Evolutionary conservation across 495 filamentous ascomycete genomes (phyloP), one percentile per base, ranked within the genome.

Genomic region (Trichoderma reesei): DNA sequence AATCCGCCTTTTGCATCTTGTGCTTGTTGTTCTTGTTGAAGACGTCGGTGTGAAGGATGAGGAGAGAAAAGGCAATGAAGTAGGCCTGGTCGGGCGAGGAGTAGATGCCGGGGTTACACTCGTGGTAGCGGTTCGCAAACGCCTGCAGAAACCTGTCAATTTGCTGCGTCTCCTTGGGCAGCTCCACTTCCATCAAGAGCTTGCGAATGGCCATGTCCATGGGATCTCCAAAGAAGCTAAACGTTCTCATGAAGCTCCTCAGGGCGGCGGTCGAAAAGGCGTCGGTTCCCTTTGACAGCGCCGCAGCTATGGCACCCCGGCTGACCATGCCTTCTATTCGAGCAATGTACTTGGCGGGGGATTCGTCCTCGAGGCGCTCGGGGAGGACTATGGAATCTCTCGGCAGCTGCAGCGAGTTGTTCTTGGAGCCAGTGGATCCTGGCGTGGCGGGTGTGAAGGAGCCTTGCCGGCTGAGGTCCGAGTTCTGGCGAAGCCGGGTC

Each of bases 11-110:
- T 72, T 96, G 92, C 94, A 99, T 99, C 75, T 98, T 99, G 69
- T 92, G 85, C 76, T 96, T 98, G 74, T 98, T 98, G 79, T 97
- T 98, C 73, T 93, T 96, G 80, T 99, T 99, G 84, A 97, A 97
- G 11, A 95, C 90, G 72, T 99, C 94, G 0, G 94, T 97, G 69
- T 99, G 94, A 18, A 99, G 79, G 67, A 99, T 96, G 46, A 99
- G 78, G 48, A 98, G 87, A 2, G 95, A 98, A 70, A 98, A 99
- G 16, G 94, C 90, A 68, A 98, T 92, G 70, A 97, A 96, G 74
- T 98, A 96, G 46, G 94, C 92, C 76, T 97, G 90, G 68, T 98
- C 94, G n/a, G 91, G 83, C 41, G 86, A 85, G 26, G 88, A 86
- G 72, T 96, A 99, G 60, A 99, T 93, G 6, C 92, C 93, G 2